These are phyloP conservation scores for Pseudoneurospora amorphoporcata DNA, from an alignment of 495 filamentous ascomycete species.

Conservation along the genomic window DNA sequence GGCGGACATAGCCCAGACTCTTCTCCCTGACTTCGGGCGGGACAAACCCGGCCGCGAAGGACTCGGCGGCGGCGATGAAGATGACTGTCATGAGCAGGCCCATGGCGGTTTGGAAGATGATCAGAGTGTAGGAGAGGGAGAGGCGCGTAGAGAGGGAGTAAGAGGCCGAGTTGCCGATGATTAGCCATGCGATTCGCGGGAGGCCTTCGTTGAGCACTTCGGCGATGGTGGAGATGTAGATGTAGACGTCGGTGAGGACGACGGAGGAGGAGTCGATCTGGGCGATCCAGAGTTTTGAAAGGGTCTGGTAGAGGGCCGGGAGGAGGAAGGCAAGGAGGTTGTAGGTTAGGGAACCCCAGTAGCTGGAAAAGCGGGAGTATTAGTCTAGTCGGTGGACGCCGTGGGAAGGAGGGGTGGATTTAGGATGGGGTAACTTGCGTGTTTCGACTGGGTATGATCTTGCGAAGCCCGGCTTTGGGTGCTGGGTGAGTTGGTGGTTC, in stretches of 20 bases:
- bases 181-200: slow-evolving; percentile 55
- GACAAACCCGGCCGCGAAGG: slow-evolving; percentile 53
- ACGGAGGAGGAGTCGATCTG: slow-evolving; percentile 55
- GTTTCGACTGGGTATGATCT: background rate
- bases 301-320: slow-evolving; percentile 58
- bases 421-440: background rate
- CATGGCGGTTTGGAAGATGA: slow-evolving; percentile 46
- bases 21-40: slow-evolving; percentile 44
- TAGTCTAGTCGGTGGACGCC: background rate
- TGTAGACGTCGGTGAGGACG: slow-evolving; percentile 54
- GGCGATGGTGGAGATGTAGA: slow-evolving; percentile 50
- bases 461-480: background rate
- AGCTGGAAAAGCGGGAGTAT: slow-evolving; percentile 15
- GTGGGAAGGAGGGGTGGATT: background rate
- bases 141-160: slow-evolving; percentile 43
- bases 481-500: background rate
- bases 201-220: slow-evolving; percentile 69
- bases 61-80: slow-evolving; percentile 45
- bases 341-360: slow-evolving; percentile 48
- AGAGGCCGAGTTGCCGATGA: slow-evolving; percentile 56
- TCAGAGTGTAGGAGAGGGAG: slow-evolving; percentile 52
- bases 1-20: slow-evolving; percentile 55
- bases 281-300: slow-evolving; percentile 67
- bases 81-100: slow-evolving; percentile 51
- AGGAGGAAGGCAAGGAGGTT: slow-evolving; percentile 56